Evolutionary conservation across 2,329 filamentous ascomycete species (phyloP), one percentile per base, ranked within the genome.

Genomic region (Tricladium varicosporioides): DNA sequence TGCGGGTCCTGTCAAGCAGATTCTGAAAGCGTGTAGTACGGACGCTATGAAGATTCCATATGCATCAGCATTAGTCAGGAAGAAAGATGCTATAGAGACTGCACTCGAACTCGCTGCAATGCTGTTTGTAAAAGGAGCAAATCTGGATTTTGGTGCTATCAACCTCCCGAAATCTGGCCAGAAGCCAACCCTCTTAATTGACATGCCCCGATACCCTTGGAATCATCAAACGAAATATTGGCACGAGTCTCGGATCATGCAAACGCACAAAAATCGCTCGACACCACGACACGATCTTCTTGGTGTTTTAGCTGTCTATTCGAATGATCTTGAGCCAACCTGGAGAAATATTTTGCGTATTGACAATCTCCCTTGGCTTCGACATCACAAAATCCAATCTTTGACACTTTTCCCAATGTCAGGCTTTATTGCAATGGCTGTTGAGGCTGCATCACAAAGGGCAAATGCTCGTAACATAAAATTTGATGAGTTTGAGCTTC

Each of bases 191-290:
- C 56, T 74, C 78, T 56, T 67, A 10, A 58, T 64, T 8, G 64
- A 68, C 44, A 65, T 84, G 32, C 81, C 81, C 1, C 71, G 74
- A 0, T 83, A 83, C 58, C 74, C 78, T 2, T 84, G 81, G 80
- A 80, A 83, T 31, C 80, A 83, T 57, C 67, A 71, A 22, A 78
- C 74, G 22, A 70, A 66, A 1, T 81, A 82, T 64, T 83, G 81
- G 80, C 75, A 80, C 58, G 80, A 84, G 46, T 53, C 59, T 5
- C 60, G 64, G 9, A 47, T 63, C n/a, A 60, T 57, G 13, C 54
- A 59, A 40, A 63, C 63, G 2, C 75, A 78, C 56, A 73, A 77
- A 16, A 70, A 58, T 32, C 73, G 78, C 14, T 67, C 74, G 31
- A 72, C 73, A 48, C 74, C 75, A 1, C 74, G 79, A 18, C 75